Percentiles rank a stretch among this genome's conserved stretches.
Conservation (phyloP, 2,329 filamentous ascomycete species). For the Fusarium austroafricanum region DNA sequence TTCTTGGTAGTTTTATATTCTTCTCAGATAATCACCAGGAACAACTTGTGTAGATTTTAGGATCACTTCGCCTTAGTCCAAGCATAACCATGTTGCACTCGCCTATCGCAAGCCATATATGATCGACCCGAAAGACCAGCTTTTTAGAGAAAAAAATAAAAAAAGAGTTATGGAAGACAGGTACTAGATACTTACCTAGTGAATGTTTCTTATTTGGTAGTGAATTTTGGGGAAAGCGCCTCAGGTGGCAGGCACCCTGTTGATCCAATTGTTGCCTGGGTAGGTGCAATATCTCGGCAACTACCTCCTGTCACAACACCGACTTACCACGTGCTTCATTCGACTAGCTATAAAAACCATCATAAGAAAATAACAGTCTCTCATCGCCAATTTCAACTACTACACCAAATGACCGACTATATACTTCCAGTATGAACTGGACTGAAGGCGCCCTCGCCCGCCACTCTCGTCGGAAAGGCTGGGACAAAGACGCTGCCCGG, state of each 20-base stretch:
- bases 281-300: neutral
- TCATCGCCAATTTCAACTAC: neutral
- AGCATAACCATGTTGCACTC: neutral
- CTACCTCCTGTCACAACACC: neutral
- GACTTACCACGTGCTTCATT: neutral
- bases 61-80: too few relatives aligned
- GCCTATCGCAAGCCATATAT: neutral
- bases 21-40: neutral
- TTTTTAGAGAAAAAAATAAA: too few relatives aligned
- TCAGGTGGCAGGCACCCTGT: neutral
- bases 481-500: constrained; percentile 49
- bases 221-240: neutral
- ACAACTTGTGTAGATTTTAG: too few relatives aligned
- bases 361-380: neutral
- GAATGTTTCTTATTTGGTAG: too few relatives aligned
- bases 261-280: neutral
- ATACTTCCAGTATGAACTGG: constrained; percentile 54
- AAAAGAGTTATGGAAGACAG: too few relatives aligned
- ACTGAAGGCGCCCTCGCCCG: constrained; percentile 54
- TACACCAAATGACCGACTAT: neutral
- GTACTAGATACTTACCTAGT: too few relatives aligned
- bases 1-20: neutral
- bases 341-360: too few relatives aligned
- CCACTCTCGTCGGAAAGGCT: constrained; percentile 50
- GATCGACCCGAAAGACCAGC: neutral